Base-by-base conservation (phyloP, 1,284 basidiomycete species). In the Cystobasidium pallidum region DNA sequence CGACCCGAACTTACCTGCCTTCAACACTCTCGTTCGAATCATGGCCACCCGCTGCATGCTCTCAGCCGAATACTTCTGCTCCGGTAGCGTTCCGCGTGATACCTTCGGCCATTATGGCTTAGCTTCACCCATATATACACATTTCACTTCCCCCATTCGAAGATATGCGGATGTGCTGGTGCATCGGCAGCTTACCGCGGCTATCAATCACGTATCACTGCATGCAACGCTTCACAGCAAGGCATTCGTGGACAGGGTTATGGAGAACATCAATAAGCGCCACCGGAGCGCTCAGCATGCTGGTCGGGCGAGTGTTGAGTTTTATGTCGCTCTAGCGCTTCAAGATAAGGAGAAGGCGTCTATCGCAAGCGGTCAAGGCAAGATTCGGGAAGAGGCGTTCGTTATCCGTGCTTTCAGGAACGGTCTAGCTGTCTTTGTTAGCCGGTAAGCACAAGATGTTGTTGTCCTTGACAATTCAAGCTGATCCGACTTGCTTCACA, bases 11-110 rank as follows among this genome's bases (percentile, higher is more conserved):
- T 86, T 92, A 77, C 91, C 92, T 0, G 88, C 92, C 2, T 98
- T 99, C 85, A 99, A 99, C 80, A 99, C 94, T 0, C 86, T 99
- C 15, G 94, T 99, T 57, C 88, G 96, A 54, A 98, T 99, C 81
- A 98, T 99, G 94, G 94, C 96, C 1, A 99, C 96, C 1, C 85
- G 96, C 21, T 99, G 96, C 81, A 98, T 99, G 96, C 85, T 98
- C 21, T 90, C 94, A 0, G 96, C 96, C 32, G 96, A 99, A 81
- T 99, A 99, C 82, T 98, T 99, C 82, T 94, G 92, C 80, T 91
- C 94, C 0, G 96, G 96, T 10, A 93, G 91, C 76, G 93, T 98
- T 3, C 88, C 89, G 0, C 87, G 90, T 72, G 94, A 97, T 77
- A 90, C 92, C 0, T 99, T 97, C 80, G 89, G 91, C 1, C 96